Evolutionary conservation across 805 yeast genomes (phyloP), one percentile per base, ranked within the genome.

Genomic region (Vanderwaltozyma verrucispora): DNA sequence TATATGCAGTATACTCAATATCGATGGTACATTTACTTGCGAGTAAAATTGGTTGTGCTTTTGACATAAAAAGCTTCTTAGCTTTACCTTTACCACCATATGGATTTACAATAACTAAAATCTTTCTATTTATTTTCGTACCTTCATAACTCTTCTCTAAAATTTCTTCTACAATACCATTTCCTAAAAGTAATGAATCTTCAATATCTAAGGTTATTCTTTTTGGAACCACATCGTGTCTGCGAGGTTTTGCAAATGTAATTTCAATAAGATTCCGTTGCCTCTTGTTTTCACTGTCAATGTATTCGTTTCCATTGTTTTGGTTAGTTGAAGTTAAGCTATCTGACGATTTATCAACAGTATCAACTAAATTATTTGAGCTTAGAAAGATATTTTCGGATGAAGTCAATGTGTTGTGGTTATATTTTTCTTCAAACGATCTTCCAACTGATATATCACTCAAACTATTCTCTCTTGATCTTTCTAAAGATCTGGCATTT

Each of bases 11-110:
- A 46, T 72, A 71, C 12, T 62, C 56, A 7, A 79, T 71, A 4
- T 76, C 77, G 21, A 77, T 46, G 14, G 64, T 46, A 38, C 76
- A 76, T 4, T 70, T 66, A 3, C 95, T 94, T 0, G 86, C 88
- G 16, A 68, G 62, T 23, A 92, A 60, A 6, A 89, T 66, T 0
- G 96, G 95, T 47, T 71, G 68, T 6, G 83, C 77, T 33, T 73
- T 61, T 7, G 63, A 49, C 38, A 69, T 48, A 52, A 75, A 88
- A n/a, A 75, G 59, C 14, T 64, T 56, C 11, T 65, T 53, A 1
- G 96, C 96, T 34, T 71, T 67, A 1, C 96, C 95, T 44, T 77
- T 77, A 13, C 98, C 98, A 34, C 96, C 88, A 48, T 77, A 77
- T 9, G 96, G 96, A 53, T 92, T 92, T n/a, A 89, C 68, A 2